Evolutionary conservation across 2,329 filamentous ascomycete genomes (phyloP).

Genomic region (Colletotrichum truncatum): DNA sequence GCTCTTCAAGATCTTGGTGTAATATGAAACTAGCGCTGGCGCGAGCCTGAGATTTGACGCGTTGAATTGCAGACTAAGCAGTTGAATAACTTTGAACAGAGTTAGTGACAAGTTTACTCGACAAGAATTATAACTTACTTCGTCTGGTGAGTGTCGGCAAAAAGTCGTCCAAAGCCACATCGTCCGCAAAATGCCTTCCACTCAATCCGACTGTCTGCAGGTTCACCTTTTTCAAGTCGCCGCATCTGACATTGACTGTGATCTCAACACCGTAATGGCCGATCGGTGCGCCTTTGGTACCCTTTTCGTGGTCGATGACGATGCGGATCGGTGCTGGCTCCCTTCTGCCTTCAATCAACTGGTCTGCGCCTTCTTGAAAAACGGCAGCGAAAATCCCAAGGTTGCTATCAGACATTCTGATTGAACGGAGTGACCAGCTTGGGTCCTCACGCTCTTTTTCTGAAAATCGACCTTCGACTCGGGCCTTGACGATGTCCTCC

Average conservation of each 20-base stretch:
- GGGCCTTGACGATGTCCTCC: conserved; percentile 88
- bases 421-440: conserved; percentile 81
- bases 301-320: conserved; percentile 75
- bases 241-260: conserved; percentile 68
- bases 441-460: conserved; percentile 84
- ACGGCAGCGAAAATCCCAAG: conserved; percentile 72
- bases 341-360: conserved; percentile 70
- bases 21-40: conserved; percentile 77
- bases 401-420: conserved; percentile 68
- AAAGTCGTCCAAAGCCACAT: conserved; percentile 77
- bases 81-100: conserved; percentile 67
- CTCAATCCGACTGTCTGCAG: conserved; percentile 70
- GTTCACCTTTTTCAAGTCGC: conserved; percentile 59
- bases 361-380: conserved; percentile 74
- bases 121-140: conserved; percentile 57
- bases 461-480: conserved; percentile 84
- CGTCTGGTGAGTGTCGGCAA: conserved; percentile 78
- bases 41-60: conserved; percentile 72
- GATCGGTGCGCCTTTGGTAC: conserved; percentile 72
- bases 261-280: conserved; percentile 78
- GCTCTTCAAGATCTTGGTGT: conserved; percentile 79
- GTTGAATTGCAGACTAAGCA: conserved; percentile 76
- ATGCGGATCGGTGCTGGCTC: conserved; percentile 76
- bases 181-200: conserved; percentile 77
- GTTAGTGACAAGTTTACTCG: conserved; percentile 42